These are phyloP conservation scores for Pouteria glomerata DNA, from an alignment of 148 eudicot species.

Conservation along the genomic window DNA sequence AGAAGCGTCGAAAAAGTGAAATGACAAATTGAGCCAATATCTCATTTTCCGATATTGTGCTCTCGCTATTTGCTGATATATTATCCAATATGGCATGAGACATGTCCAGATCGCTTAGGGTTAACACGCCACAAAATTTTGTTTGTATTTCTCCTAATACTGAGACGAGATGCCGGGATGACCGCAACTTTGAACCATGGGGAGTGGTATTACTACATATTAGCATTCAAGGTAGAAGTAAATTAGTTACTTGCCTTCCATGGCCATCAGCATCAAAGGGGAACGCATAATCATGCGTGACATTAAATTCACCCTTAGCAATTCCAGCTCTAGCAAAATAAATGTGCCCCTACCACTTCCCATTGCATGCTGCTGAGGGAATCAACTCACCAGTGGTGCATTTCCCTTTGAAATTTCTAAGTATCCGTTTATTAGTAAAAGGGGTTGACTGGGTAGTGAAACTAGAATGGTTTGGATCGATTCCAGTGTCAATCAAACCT, in stretches of 20 bases:
- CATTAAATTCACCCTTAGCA: constrained; percentile 60
- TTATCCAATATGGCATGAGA: too few relatives aligned
- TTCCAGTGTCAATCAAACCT: constrained; percentile 68
- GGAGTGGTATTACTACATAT: too few relatives aligned
- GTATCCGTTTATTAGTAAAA: not conserved
- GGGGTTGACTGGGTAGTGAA: constrained; percentile 28
- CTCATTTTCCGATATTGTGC: too few relatives aligned
- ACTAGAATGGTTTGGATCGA: constrained; percentile 61
- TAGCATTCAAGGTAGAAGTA: not conserved
- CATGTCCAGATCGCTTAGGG: too few relatives aligned
- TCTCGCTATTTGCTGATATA: too few relatives aligned
- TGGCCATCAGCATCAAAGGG: constrained; percentile 79
- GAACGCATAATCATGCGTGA: constrained; percentile 58
- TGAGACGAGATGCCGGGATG: too few relatives aligned
- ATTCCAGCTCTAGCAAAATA: constrained; percentile 62
- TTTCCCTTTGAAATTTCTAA: constrained; percentile 40
- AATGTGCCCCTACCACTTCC: constrained; percentile 67
- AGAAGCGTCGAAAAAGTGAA: too few relatives aligned
- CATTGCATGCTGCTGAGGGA: constrained; percentile 50
- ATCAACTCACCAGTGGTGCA: constrained; percentile 48
- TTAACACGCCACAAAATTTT: too few relatives aligned
- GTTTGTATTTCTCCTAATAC: too few relatives aligned
- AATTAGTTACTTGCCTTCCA: constrained; percentile 53
- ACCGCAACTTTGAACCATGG: too few relatives aligned
- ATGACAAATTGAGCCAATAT: too few relatives aligned